Evolutionary conservation across 2,329 filamentous ascomycete genomes (phyloP).

Genomic region (Paecilomyces formosus): DNA sequence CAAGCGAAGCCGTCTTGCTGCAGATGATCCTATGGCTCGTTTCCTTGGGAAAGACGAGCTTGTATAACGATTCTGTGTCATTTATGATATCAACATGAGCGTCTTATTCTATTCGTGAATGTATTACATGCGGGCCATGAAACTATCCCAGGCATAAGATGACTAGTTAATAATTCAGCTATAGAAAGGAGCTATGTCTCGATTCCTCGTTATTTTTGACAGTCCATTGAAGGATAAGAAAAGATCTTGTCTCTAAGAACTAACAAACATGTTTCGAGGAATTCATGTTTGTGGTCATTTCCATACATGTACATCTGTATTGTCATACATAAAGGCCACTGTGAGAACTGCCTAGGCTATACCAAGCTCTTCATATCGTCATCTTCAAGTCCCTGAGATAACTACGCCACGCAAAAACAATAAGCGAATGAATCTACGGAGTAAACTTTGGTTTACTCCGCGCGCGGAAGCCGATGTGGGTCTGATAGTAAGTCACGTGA

Average conservation of each 20-base stretch:
- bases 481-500: not conserved
- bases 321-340: not conserved
- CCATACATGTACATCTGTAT: not conserved
- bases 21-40: conserved; percentile 81
- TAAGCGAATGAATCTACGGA: too few species aligned
- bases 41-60: conserved; percentile 68
- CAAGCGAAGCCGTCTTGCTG: conserved; percentile 63
- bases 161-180: not conserved
- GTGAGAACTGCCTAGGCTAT: not conserved
- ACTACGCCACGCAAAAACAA: too few species aligned
- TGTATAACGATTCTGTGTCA: conserved; percentile 29
- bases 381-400: not conserved
- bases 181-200: not conserved
- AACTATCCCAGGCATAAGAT: not conserved
- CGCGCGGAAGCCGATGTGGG: not conserved
- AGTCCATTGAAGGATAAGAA: not conserved
- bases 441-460: not conserved
- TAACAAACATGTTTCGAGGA: not conserved
- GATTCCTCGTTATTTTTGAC: not conserved
- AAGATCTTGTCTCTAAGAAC: too few species aligned
- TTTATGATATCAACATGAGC: not conserved
- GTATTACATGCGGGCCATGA: not conserved
- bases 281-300: not conserved
- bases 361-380: not conserved
- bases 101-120: not conserved